Percentiles rank a stretch among this genome's conserved stretches.
phyloP scores from a whole-genome alignment of 768 basidiomycete species.

The Chalciporus chontae region DNA sequence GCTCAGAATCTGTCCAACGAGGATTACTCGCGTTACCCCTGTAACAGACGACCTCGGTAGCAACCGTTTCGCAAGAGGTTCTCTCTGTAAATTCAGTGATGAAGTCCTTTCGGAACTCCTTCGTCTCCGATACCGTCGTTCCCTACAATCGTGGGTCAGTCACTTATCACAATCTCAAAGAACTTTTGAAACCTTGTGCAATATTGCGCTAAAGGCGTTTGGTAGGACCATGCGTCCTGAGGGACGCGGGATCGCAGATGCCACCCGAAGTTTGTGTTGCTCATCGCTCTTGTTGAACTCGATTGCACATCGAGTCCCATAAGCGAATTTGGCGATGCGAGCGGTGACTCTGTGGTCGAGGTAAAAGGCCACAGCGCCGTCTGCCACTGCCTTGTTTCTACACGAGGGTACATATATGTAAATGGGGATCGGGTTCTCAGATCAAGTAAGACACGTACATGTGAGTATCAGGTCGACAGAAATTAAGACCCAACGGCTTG shows the following conservation, averaged over 20 bases:
- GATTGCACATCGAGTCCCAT: slow-evolving; percentile 33
- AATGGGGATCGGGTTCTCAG: neutral
- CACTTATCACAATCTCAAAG: too few relatives aligned
- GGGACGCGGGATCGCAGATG: slow-evolving; percentile 27
- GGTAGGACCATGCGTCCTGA: slow-evolving; percentile 32
- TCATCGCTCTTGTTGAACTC: slow-evolving; percentile 29
- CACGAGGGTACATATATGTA: neutral
- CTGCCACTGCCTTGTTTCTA: slow-evolving; percentile 47
- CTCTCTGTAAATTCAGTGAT: slow-evolving; percentile 29
- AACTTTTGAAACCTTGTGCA: slow-evolving; percentile 20
- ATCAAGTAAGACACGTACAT: slow-evolving; percentile 37
- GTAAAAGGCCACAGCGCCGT: slow-evolving; percentile 43
- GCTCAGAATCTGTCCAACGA: slow-evolving; percentile 31
- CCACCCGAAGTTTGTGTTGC: slow-evolving; percentile 28
- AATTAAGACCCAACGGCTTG: slow-evolving; percentile 32
- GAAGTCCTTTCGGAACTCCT: slow-evolving; percentile 32
- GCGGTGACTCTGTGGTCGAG: slow-evolving; percentile 40
- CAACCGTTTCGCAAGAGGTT: slow-evolving; percentile 24
- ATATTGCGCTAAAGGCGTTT: slow-evolving; percentile 30
- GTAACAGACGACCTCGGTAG: slow-evolving; percentile 32
- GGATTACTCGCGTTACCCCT: slow-evolving; percentile 22
- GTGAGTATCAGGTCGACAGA: slow-evolving; percentile 50
- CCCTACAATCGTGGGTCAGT: slow-evolving; percentile 17
- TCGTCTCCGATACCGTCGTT: slow-evolving; percentile 27
- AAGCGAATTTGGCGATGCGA: slow-evolving; percentile 38